Evolutionary conservation across 768 basidiomycete species (phyloP).

Genomic region (Tulasnella sp.): DNA sequence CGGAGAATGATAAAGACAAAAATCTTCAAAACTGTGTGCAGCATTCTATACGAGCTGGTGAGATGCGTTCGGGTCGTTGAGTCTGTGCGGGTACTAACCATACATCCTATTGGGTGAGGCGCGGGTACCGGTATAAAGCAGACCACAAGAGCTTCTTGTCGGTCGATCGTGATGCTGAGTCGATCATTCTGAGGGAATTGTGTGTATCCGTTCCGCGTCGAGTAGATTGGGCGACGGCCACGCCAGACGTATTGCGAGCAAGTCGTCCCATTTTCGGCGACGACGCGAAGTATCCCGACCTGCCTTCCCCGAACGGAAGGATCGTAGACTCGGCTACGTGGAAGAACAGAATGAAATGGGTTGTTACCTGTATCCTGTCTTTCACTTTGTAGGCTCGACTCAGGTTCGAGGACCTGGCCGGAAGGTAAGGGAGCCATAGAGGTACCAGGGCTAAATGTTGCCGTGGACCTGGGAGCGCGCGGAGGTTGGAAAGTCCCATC

Average conservation of each 20-base stretch:
- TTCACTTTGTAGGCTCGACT: background rate
- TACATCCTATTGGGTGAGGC: background rate
- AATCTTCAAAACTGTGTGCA: background rate
- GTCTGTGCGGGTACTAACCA: background rate
- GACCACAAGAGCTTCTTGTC: background rate
- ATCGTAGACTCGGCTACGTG: background rate
- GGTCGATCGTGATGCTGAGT: background rate
- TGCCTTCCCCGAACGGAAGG: background rate
- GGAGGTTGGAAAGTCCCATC: background rate
- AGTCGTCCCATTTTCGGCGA: background rate
- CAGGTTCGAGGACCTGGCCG: background rate
- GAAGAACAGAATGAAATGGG: background rate
- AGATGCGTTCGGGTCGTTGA: background rate
- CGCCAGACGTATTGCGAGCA: background rate
- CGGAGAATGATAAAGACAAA: background rate
- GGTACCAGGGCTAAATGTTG: background rate
- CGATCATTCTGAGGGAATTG: background rate
- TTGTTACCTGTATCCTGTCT: background rate
- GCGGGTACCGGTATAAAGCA: background rate
- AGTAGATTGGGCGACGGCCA: background rate
- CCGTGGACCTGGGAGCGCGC: background rate
- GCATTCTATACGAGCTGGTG: background rate
- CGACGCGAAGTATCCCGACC: background rate
- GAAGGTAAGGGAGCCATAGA: background rate
- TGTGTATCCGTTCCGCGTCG: no score